A percentile compares a stretch with the other conserved stretches of the same genome.
Evolutionary conservation across 2,329 filamentous ascomycete genomes (phyloP).

Genomic region (Cordyceps militaris): DNA sequence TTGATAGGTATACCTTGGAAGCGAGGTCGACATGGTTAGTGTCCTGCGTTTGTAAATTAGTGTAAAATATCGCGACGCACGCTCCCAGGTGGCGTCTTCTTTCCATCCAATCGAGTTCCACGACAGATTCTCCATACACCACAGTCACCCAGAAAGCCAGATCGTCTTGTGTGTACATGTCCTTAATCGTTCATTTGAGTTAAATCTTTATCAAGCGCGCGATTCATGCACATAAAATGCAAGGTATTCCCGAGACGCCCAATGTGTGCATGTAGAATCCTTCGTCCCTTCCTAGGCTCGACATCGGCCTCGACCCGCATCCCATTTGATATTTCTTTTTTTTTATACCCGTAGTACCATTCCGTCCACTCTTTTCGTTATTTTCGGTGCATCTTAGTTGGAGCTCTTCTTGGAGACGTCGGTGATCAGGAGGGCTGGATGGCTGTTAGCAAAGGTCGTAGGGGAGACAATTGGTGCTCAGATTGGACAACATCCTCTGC

Average conservation of each 20-base stretch:
- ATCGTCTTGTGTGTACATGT: constrained; percentile 8
- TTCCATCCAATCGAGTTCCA: neutral
- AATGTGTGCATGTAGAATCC: constrained; percentile 35
- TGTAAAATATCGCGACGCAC: neutral
- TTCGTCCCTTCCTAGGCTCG: constrained; percentile 21
- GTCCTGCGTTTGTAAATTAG: constrained; percentile 1
- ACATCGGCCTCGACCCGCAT: neutral
- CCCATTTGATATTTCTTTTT: constrained; percentile 9
- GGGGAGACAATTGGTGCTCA: neutral
- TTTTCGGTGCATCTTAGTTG: constrained; percentile 23
- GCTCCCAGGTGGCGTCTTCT: neutral
- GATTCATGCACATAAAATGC: constrained; percentile 40
- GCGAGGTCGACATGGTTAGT: neutral
- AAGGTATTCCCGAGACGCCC: constrained; percentile 51
- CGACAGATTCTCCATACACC: too few relatives aligned
- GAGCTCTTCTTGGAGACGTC: constrained; percentile 48
- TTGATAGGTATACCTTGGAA: neutral
- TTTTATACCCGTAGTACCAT: constrained; percentile 9
- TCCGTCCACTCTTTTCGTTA: constrained; percentile 17
- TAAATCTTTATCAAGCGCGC: constrained; percentile 29
- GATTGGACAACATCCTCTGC: too few relatives aligned
- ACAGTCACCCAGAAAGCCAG: neutral
- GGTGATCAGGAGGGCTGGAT: constrained; percentile 43
- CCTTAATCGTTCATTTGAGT: constrained; percentile 20
- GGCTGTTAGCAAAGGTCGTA: constrained; percentile 11